phyloP scores from a whole-genome alignment of 2,329 filamentous ascomycete genomes.

The Claviceps africana region DNA sequence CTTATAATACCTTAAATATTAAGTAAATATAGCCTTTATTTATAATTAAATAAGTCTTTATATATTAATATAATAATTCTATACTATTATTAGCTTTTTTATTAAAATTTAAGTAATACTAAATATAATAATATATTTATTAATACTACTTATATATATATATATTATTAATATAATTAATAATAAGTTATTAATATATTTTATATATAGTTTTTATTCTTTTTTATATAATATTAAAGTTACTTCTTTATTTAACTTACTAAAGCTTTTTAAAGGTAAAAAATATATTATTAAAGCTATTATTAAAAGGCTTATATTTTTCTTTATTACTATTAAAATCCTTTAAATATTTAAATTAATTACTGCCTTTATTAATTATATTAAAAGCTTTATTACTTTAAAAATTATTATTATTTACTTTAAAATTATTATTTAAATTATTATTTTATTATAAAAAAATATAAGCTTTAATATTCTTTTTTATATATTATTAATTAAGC shows the following conservation, averaged over 20 bases:
- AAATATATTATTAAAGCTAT: neutral
- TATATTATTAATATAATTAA: neutral
- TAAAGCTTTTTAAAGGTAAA: neutral
- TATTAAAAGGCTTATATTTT: neutral
- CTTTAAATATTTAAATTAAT: no score
- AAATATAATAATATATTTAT: neutral
- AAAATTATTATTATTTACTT: no score
- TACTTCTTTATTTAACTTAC: neutral
- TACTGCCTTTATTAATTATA: no score
- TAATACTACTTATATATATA: neutral
- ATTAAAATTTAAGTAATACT: neutral
- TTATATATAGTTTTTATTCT: neutral
- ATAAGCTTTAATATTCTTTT: no score
- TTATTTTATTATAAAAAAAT: no score
- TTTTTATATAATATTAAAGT: neutral
- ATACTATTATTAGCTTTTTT: no score
- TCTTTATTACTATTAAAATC: no score
- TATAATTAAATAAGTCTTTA: neutral
- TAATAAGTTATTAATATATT: neutral
- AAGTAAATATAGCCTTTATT: neutral
- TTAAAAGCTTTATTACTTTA: no score
- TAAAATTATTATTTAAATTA: no score
- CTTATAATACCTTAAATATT: neutral
- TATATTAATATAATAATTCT: neutral
- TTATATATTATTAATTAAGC: no score